These are phyloP conservation scores for Sclerotinia minor DNA, from an alignment of 2,329 filamentous ascomycete species.

Conservation along the genomic window DNA sequence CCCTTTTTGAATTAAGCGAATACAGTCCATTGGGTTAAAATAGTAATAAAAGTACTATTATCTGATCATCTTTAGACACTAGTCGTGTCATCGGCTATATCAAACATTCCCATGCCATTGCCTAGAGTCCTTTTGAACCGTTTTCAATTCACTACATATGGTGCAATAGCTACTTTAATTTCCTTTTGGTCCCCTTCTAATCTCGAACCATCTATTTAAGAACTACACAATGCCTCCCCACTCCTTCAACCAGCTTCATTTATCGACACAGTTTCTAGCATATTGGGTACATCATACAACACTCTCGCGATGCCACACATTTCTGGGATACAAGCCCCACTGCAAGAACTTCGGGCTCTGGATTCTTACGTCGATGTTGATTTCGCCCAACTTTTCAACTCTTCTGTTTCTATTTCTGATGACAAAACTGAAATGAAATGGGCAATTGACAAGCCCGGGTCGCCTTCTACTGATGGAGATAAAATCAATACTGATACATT, in stretches of 20 bases:
- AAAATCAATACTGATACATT: not conserved
- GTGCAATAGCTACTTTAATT: not conserved
- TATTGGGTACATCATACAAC: not conserved
- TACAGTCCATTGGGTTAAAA: not conserved
- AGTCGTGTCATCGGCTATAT: not conserved
- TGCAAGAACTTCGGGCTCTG: not conserved
- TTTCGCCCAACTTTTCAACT: conserved; percentile 13
- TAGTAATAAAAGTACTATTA: not conserved
- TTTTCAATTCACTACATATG: conserved; percentile 7
- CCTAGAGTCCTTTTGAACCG: not conserved
- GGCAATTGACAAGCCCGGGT: not conserved
- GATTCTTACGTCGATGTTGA: conserved; percentile 21
- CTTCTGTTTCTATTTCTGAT: conserved; percentile 6
- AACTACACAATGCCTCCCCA: not conserved
- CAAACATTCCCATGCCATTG: not conserved
- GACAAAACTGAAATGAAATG: not conserved
- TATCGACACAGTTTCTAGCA: not conserved
- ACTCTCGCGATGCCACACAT: not conserved
- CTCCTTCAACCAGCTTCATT: not conserved
- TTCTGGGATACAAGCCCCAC: not conserved
- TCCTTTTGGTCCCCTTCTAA: not conserved
- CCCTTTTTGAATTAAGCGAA: conserved; percentile 14
- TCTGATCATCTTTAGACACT: not conserved
- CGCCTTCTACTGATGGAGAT: no score
- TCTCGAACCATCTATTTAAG: not conserved